A percentile compares a stretch with the other conserved stretches of the same genome.
These are phyloP conservation scores for Blastomyces percursus DNA, from an alignment of 2,329 filamentous ascomycete species.

Conservation along the genomic window DNA sequence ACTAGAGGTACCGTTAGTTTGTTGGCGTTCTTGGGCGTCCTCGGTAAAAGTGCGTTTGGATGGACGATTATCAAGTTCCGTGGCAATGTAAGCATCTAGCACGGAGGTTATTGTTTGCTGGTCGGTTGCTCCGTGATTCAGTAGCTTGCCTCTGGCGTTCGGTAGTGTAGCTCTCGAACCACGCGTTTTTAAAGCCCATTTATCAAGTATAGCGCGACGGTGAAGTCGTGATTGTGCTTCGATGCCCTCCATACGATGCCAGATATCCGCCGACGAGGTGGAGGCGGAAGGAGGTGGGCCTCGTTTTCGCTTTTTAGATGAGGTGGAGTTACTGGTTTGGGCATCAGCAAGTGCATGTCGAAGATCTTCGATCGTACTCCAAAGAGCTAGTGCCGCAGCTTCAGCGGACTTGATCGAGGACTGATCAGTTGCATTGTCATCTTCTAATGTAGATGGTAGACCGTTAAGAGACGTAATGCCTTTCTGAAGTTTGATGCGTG, in stretches of 20 bases:
- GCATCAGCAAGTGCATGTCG: constrained; percentile 31
- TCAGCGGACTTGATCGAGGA: constrained; percentile 64
- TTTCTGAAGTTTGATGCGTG: constrained; percentile 87
- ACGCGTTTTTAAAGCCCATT: constrained; percentile 77
- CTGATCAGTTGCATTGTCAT: constrained; percentile 22
- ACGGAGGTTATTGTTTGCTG: constrained; percentile 42
- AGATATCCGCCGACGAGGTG: constrained; percentile 56
- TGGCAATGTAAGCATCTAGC: constrained; percentile 36
- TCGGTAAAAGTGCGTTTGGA: constrained; percentile 21
- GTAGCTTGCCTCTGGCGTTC: constrained; percentile 50
- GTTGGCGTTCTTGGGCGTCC: not conserved
- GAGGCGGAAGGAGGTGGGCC: constrained; percentile 36
- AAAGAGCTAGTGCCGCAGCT: constrained; percentile 70
- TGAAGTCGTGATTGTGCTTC: constrained; percentile 51
- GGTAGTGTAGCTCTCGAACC: constrained; percentile 41
- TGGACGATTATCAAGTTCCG: constrained; percentile 26
- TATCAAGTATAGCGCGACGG: constrained; percentile 65
- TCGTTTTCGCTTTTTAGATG: constrained; percentile 39
- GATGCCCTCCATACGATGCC: constrained; percentile 56
- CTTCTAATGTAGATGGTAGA: constrained; percentile 41
- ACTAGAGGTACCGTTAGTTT: constrained; percentile 5
- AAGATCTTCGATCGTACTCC: constrained; percentile 53
- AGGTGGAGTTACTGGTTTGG: constrained; percentile 23
- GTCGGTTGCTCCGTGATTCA: constrained; percentile 40
- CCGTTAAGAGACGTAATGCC: constrained; percentile 74